A percentile compares a stretch with the other conserved stretches of the same genome.
Evolutionary conservation across 2,329 filamentous ascomycete species (phyloP).

Genomic region (Sporothrix phasma): DNA sequence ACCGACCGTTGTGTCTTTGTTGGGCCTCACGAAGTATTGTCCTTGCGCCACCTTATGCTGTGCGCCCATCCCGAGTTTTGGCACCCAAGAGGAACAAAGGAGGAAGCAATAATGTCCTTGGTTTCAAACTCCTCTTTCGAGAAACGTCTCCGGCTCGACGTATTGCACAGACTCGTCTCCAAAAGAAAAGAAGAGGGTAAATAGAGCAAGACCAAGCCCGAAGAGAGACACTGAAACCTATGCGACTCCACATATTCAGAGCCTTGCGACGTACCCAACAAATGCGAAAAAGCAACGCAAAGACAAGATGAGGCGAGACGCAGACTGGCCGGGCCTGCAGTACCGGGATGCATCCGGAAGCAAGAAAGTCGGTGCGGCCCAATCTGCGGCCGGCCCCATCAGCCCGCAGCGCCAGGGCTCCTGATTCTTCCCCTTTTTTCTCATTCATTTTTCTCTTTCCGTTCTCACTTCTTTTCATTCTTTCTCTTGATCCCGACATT

Average conservation of each 20-base stretch:
- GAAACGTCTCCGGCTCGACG: background rate
- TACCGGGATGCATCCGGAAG: background rate
- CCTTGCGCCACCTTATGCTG: background rate
- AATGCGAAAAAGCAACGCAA: background rate
- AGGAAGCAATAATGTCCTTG: background rate
- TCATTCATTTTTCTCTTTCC: background rate
- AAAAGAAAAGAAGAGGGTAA: background rate
- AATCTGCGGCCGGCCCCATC: slow-evolving; percentile 15
- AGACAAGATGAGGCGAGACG: background rate
- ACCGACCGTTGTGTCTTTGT: background rate
- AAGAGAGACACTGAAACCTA: background rate
- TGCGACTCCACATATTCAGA: background rate
- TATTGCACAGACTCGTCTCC: background rate
- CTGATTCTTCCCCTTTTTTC: background rate
- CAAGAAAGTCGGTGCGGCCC: slow-evolving; percentile 16
- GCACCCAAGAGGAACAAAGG: background rate
- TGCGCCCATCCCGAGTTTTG: background rate
- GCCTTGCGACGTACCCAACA: slow-evolving; percentile 3
- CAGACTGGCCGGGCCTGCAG: background rate
- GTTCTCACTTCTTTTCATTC: background rate
- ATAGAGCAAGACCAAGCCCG: too few relatives aligned
- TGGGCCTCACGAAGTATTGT: background rate
- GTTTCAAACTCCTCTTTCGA: background rate
- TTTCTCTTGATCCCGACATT: too few relatives aligned
- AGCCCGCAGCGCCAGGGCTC: background rate